These are phyloP conservation scores for Aspergillus brasiliensis DNA, from an alignment of 2,329 filamentous ascomycete species.

Conservation along the genomic window DNA sequence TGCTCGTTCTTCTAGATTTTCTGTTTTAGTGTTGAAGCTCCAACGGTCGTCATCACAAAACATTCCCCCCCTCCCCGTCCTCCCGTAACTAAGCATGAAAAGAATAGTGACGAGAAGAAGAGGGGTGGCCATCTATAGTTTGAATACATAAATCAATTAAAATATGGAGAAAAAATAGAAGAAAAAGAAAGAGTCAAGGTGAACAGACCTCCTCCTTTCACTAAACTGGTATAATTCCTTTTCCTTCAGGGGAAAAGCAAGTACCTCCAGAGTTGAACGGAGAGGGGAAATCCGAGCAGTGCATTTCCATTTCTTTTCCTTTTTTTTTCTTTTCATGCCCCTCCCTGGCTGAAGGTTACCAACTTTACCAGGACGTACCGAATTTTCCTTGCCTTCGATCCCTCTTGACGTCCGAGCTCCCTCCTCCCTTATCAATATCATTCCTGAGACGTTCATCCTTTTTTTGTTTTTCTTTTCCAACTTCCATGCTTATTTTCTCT, in stretches of 20 bases:
- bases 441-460: conserved; percentile 14
- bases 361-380: conserved; percentile 3
- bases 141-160: too few relatives aligned
- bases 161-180: too few relatives aligned
- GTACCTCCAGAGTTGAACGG: background rate
- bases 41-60: conserved; percentile 1
- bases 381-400: conserved; percentile 4
- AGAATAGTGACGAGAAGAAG: background rate
- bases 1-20: too few relatives aligned
- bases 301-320: background rate
- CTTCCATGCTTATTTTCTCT: conserved; percentile 10
- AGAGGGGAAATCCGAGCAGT: background rate
- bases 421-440: conserved; percentile 12
- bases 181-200: background rate
- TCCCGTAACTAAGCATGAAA: background rate
- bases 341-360: conserved; percentile 1
- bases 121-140: background rate
- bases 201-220: background rate
- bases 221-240: background rate
- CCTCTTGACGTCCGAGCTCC: conserved; percentile 9
- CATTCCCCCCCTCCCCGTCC: background rate
- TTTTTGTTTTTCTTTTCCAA: conserved; percentile 10
- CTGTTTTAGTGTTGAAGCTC: background rate
- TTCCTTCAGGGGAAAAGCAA: background rate
- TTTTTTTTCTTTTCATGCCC: too few relatives aligned